phyloP scores from a whole-genome alignment of 176 grass and related monocot genomes.

The Rhynchospora breviuscula region DNA sequence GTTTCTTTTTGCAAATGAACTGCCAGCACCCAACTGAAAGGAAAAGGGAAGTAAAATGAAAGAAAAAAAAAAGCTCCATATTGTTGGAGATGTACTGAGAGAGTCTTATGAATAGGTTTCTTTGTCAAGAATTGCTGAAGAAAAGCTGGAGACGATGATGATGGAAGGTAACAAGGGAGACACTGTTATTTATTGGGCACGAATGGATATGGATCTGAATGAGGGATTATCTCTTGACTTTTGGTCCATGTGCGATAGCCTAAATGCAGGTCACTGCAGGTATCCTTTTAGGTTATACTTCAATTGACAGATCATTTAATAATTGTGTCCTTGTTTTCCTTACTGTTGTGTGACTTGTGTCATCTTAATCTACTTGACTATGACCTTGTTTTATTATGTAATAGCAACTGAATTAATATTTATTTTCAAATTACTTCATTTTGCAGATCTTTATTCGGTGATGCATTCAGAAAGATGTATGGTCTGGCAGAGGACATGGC shows the following conservation, averaged over 20 bases:
- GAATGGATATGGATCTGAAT: constrained; percentile 40
- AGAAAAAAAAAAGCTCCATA: background rate
- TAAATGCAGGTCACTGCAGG: constrained; percentile 94
- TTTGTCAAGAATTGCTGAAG: constrained; percentile 73
- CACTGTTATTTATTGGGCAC: constrained; percentile 75
- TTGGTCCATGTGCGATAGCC: constrained; percentile 72
- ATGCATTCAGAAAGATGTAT: constrained; percentile 89
- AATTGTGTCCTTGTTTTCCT: background rate
- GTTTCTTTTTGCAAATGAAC: background rate
- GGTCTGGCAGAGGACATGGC: constrained; percentile 44
- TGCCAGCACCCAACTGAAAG: background rate
- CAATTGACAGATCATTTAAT: background rate
- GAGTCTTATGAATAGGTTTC: constrained; percentile 47
- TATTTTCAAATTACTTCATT: constrained; percentile 14
- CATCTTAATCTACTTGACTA: background rate
- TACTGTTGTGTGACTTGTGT: background rate
- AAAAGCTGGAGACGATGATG: constrained; percentile 54
- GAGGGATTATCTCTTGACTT: constrained; percentile 34
- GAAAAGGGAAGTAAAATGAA: background rate
- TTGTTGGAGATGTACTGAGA: constrained; percentile 12
- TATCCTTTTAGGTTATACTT: constrained; percentile 13
- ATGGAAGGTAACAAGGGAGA: constrained; percentile 57
- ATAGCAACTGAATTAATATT: background rate
- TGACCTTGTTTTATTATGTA: constrained; percentile 7
- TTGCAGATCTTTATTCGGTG: constrained; percentile 60